Evolutionary conservation across 73 alveolate species (phyloP).

Genomic region (Tetrahymena elliotti): DNA sequence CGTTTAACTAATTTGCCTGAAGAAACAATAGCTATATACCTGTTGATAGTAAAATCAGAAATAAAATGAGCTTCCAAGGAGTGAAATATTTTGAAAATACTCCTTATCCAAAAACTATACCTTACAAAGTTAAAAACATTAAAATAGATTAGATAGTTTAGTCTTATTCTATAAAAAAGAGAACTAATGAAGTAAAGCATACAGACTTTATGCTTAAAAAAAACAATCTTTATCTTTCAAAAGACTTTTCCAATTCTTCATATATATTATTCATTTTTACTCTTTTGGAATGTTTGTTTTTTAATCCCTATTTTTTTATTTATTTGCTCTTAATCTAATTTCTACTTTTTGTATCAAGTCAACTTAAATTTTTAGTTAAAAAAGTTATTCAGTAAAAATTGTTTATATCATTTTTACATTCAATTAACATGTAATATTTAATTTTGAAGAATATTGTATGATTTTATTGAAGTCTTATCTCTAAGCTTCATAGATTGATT

Average conservation of each 20-base stretch:
- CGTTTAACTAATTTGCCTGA: too few species aligned
- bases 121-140: neutral
- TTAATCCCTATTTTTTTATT: neutral
- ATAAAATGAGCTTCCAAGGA: neutral
- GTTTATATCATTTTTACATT: too few species aligned
- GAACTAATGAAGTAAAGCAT: neutral
- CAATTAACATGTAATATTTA: too few species aligned
- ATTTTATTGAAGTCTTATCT: too few species aligned
- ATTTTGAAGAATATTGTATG: too few species aligned
- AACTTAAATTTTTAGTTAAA: too few species aligned
- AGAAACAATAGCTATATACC: neutral
- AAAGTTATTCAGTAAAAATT: too few species aligned
- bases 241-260: neutral
- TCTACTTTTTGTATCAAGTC: too few species aligned
- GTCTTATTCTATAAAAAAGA: neutral
- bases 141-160: neutral
- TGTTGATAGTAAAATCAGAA: neutral
- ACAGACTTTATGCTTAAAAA: neutral
- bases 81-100: neutral
- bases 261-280: neutral
- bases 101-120: neutral
- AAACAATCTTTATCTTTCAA: neutral
- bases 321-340: too few species aligned
- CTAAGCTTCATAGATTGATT: too few species aligned
- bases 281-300: too few species aligned